Base-by-base conservation (phyloP, 495 filamentous ascomycete species). In the Clohesyomyces aquaticus region DNA sequence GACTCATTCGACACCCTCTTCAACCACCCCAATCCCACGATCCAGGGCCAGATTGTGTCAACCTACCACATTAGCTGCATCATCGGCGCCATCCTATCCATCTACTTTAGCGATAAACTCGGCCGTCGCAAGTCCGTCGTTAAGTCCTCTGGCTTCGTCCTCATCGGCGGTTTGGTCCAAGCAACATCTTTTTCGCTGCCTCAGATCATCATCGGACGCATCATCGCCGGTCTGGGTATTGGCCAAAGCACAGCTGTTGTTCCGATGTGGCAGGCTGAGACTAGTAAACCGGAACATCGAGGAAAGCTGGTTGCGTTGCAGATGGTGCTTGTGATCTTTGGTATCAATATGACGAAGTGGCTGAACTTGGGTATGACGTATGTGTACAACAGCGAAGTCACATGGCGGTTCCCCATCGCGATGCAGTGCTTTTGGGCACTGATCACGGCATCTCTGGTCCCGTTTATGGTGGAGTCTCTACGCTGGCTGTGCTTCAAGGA, bases 101-200 rank as follows among this genome's bases (percentile, higher is more conserved):
- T n/a, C n/a, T n/a, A n/a, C n/a, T n/a, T n/a, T n/a, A n/a, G n/a
- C n/a, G n/a, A n/a, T n/a, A n/a, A n/a, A n/a, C n/a, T n/a, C n/a
- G n/a, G n/a, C n/a, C n/a, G n/a, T 38, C 32, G 14, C 32, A 38
- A 38, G 2, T 75, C 82, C 61, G 61, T 68, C 8, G 42, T 71
- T 76, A 23, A 67, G 74, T 28, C 67, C 73, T 26, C 71, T 82
- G 78, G 72, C 77, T n/a, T n/a, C n/a, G n/a, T n/a, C n/a, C n/a
- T n/a, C n/a, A n/a, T n/a, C 10, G 64, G 75, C 43, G 81, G 82
- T 3, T 76, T 75, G 11, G 72, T 73, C 10, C 32, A 6, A 14
- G 6, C 6, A 38, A 38, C 27, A 35, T 25, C 55, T 45, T 22
- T 22, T 38, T 41, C 3, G 10, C 10, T 21, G 4, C 49, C 49